Conservation (phyloP, 2,329 filamentous ascomycete species). For the Trichoderma sp. region DNA sequence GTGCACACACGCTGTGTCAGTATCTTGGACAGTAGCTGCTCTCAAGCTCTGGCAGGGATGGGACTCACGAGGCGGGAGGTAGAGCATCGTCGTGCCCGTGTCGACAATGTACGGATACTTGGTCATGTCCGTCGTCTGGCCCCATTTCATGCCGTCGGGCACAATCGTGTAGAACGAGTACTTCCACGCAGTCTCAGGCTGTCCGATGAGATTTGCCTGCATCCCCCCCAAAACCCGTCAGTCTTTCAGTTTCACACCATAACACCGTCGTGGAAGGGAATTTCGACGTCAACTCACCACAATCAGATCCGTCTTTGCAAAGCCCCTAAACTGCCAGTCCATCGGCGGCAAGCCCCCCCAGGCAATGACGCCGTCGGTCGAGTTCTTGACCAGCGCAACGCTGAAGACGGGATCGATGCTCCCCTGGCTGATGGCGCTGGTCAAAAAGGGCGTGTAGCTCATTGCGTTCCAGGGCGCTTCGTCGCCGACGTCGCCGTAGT, state of each 20-base stretch:
- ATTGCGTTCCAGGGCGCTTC: conserved; percentile 38
- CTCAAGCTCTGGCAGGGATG: background rate
- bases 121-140: conserved; percentile 38
- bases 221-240: background rate
- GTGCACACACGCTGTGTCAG: background rate
- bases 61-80: conserved; percentile 46
- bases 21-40: background rate
- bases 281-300: conserved; percentile 38
- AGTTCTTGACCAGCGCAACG: conserved; percentile 47
- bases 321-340: conserved; percentile 29
- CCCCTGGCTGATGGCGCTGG: conserved; percentile 46
- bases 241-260: background rate
- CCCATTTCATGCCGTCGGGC: conserved; percentile 47
- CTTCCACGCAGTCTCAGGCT: conserved; percentile 39
- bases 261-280: background rate
- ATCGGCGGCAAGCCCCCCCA: conserved; percentile 47
- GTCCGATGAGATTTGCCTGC: conserved; percentile 43
- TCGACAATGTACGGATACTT: conserved; percentile 51
- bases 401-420: conserved; percentile 45
- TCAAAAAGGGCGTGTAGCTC: conserved; percentile 48
- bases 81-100: conserved; percentile 50
- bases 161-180: conserved; percentile 54
- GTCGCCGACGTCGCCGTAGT: conserved; percentile 38
- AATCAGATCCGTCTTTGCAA: conserved; percentile 41
- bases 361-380: conserved; percentile 43